Evolutionary conservation across 768 basidiomycete species (phyloP).

Genomic region (Lactarius hatsudake): DNA sequence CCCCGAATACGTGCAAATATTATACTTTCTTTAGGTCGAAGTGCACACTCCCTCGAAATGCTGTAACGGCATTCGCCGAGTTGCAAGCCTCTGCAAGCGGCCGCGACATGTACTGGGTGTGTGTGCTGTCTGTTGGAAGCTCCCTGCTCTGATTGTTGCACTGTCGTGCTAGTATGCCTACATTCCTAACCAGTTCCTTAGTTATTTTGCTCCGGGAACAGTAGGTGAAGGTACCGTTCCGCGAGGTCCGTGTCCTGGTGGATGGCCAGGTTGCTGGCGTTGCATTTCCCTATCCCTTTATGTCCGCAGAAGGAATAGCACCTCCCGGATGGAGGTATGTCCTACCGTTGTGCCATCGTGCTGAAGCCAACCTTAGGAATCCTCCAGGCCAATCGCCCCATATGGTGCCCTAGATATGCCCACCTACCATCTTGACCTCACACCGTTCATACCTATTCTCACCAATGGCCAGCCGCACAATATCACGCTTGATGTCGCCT

Average conservation of each 20-base stretch:
- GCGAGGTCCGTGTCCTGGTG: conserved; percentile 57
- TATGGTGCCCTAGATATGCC: neutral
- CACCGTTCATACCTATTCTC: neutral
- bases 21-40: conserved; percentile 44
- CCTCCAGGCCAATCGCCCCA: conserved; percentile 51
- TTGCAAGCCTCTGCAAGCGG: conserved; percentile 66
- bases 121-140: conserved; percentile 19
- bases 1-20: neutral
- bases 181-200: conserved; percentile 55
- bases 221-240: conserved; percentile 56
- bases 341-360: neutral
- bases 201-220: conserved; percentile 48
- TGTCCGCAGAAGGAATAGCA: conserved; percentile 35
- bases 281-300: conserved; percentile 50
- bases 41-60: conserved; percentile 68
- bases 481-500: conserved; percentile 69
- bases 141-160: neutral
- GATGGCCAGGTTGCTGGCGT: conserved; percentile 54
- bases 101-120: conserved; percentile 76
- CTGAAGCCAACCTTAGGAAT: neutral
- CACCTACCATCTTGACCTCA: neutral
- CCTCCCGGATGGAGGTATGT: conserved; percentile 66
- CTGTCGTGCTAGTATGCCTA: conserved; percentile 56
- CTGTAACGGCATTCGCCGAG: conserved; percentile 66
- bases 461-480: conserved; percentile 47